Conservation (phyloP, 306 rosid species). For the Amphicarpaea edgeworthii region DNA sequence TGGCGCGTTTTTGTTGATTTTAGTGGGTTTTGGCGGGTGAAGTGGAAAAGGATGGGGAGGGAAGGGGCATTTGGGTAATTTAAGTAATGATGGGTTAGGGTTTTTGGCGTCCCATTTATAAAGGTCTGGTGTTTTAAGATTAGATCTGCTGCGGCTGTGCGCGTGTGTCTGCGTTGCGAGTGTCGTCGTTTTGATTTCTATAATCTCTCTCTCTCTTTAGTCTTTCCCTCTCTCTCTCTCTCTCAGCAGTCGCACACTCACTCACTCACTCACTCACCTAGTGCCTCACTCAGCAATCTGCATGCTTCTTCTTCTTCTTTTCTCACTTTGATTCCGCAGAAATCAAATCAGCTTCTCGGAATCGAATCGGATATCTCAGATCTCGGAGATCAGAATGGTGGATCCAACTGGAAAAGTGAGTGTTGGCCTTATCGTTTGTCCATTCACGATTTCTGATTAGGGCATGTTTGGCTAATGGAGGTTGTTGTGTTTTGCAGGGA, state of each 20-base stretch:
- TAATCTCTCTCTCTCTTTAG: conserved; percentile 5
- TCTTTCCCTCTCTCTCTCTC: conserved; percentile 24
- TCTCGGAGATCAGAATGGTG: conserved; percentile 61
- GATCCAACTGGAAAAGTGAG: conserved; percentile 77
- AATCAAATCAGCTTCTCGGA: background rate
- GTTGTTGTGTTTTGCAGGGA: conserved; percentile 61
- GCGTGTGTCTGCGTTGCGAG: conserved; percentile 54
- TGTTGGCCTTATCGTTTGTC: background rate
- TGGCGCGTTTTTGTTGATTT: conserved; percentile 60
- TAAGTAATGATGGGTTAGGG: conserved; percentile 59
- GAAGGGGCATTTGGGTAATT: conserved; percentile 62
- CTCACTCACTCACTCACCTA: background rate
- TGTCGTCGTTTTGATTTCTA: conserved; percentile 34
- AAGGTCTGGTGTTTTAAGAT: conserved; percentile 54
- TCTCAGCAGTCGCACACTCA: background rate
- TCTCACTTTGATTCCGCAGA: background rate
- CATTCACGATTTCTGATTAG: background rate
- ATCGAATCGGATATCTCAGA: background rate
- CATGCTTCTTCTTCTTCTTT: background rate
- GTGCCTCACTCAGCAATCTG: no score
- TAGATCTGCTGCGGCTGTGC: conserved; percentile 73
- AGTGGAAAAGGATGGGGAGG: background rate
- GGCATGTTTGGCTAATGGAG: background rate
- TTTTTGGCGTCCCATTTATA: conserved; percentile 71
- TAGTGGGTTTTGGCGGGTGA: conserved; percentile 65